Conservation (phyloP, 257 asterid genomes). For the Avicennia marina region DNA sequence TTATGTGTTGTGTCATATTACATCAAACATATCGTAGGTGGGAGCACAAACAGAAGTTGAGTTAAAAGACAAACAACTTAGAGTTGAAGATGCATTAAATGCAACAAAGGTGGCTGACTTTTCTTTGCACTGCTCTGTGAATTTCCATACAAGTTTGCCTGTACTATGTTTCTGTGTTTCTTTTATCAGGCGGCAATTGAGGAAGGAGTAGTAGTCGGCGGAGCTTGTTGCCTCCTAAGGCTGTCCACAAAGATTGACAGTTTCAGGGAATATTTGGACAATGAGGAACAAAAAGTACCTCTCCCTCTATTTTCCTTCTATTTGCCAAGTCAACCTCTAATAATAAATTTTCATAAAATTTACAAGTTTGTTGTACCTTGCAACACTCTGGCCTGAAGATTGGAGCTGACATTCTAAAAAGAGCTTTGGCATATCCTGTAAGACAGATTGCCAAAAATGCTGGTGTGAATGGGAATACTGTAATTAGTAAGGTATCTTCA, state of each 20-base stretch:
- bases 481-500: slow-evolving; percentile 52
- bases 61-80: slow-evolving; percentile 79
- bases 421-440: slow-evolving; percentile 71
- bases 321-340: not conserved
- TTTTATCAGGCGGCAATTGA: slow-evolving; percentile 68
- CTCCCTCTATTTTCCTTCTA: not conserved
- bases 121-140: not conserved
- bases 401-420: slow-evolving; percentile 78
- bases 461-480: slow-evolving; percentile 64
- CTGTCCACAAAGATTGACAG: slow-evolving; percentile 57
- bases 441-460: slow-evolving; percentile 85
- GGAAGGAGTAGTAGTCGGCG: slow-evolving; percentile 92
- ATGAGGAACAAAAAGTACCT: slow-evolving; percentile 79
- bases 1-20: not conserved
- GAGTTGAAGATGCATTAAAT: slow-evolving; percentile 81
- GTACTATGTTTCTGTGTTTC: not conserved
- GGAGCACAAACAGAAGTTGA: slow-evolving; percentile 87
- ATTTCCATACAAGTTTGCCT: not conserved
- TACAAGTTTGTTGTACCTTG: not conserved
- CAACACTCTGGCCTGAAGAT: slow-evolving; percentile 31
- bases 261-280: slow-evolving; percentile 51
- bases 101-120: slow-evolving; percentile 70
- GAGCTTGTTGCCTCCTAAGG: slow-evolving; percentile 81
- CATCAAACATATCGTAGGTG: slow-evolving; percentile 34
- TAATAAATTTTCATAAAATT: not conserved